phyloP scores from a whole-genome alignment of 495 filamentous ascomycete species.

The Aspergillus mulundensis region DNA sequence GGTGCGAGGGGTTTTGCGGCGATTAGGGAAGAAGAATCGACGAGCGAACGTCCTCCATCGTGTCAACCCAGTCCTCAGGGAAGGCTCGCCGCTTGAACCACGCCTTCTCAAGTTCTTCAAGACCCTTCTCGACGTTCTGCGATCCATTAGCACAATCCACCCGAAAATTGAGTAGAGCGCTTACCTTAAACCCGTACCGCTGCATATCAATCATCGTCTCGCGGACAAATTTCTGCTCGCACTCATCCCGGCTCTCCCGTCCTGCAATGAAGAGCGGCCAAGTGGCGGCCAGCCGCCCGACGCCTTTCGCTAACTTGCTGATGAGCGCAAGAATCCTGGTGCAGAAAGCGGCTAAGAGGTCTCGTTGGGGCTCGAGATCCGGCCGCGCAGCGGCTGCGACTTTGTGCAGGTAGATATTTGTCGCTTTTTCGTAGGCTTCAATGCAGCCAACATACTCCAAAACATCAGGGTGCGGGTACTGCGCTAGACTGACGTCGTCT shows the following conservation, averaged over 20 bases:
- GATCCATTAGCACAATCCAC: conserved; percentile 1
- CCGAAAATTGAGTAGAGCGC: background rate
- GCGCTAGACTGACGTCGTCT: conserved; percentile 29
- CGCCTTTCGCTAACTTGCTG: conserved; percentile 32
- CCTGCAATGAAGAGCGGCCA: conserved; percentile 41
- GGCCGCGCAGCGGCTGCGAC: conserved; percentile 33
- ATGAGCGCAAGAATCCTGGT: conserved; percentile 33
- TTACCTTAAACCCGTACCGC: conserved; percentile 36
- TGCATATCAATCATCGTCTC: conserved; percentile 35
- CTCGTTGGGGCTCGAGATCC: conserved; percentile 24
- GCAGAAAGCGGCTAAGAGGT: conserved; percentile 29
- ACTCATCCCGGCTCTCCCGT: conserved; percentile 32
- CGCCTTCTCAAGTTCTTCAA: conserved; percentile 31
- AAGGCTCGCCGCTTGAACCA: conserved; percentile 40
- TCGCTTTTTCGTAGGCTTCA: conserved; percentile 42
- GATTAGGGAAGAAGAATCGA: conserved; percentile 30
- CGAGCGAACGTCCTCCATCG: conserved; percentile 36
- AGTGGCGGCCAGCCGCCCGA: conserved; percentile 33
- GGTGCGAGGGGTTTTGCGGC: background rate
- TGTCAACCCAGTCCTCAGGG: conserved; percentile 37
- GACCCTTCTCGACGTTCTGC: conserved; percentile 36
- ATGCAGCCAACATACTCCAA: conserved; percentile 39
- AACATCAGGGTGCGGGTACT: conserved; percentile 30
- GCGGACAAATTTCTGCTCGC: conserved; percentile 33
- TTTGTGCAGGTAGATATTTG: conserved; percentile 35